Base-by-base conservation (phyloP, 768 basidiomycete species). In the Pleurotus cornucopiae region DNA sequence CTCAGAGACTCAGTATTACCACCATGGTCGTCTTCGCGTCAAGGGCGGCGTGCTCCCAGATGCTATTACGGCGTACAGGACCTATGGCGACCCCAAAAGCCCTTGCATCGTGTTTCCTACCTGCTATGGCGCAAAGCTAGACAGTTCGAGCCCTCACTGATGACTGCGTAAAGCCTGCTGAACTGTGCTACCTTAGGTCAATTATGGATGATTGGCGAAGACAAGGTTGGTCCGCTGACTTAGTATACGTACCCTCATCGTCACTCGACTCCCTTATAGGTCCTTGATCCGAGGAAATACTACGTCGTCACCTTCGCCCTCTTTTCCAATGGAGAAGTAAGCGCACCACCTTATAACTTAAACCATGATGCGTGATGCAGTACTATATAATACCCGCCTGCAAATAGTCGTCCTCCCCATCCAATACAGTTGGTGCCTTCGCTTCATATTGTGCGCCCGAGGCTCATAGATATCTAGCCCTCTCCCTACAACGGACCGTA, bases 21-120 rank as follows among this genome's bases (percentile, higher is more conserved):
- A 76, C 57, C 83, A 84, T 59, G 82, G 82, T 13, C 76, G 81
- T 26, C 78, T 83, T 63, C 68, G 63, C 18, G 74, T 83, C 6
- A 65, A 74, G 48, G 82, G 83, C 1, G 83, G 83, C 16, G 65
- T 78, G 4, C 64, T 84, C 12, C 80, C 83, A 11, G 74, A 82
- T 54, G 83, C 82, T 6, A 61, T 83, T 34, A 84, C 83, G 1
- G 83, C 83, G 20, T 84, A 79, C 62, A 71, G 78, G 37, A 79
- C 80, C 5, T 82, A 81, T 62, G 82, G 83, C 11, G 67, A 79
- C 56, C 71, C 74, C 0, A 63, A 64, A 4, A 83, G 80, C 45
- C 82, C 82, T 4, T 84, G 81, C 58, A 74, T 83, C 30, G 79
- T 84, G 12, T 82, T 79, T 61, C 81, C 82, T 9, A 81, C 80